Evolutionary conservation across 371 early-diverging fungal genomes (phyloP).

Genomic region (Neoconidiobolus thromboides): DNA sequence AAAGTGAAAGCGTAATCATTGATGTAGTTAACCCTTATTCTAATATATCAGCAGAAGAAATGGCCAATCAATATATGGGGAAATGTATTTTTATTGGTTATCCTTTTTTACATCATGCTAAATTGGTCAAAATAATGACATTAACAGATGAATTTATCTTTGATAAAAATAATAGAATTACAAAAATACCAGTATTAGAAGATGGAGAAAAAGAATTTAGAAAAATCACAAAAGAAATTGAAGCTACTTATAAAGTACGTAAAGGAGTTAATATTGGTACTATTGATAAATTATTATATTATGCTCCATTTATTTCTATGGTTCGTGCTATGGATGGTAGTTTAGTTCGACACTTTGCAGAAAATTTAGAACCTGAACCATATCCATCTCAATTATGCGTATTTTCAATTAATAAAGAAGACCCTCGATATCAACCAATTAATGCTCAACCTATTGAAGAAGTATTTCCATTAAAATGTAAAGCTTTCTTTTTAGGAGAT

Average conservation of each 20-base stretch:
- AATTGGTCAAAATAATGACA: background rate
- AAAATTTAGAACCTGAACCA: slow-evolving; percentile 30
- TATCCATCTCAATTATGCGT: slow-evolving; percentile 54
- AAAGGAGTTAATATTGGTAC: background rate
- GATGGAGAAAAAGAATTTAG: background rate
- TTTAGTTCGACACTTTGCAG: slow-evolving; percentile 61
- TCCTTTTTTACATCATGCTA: slow-evolving; percentile 7
- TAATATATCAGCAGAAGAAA: slow-evolving; percentile 13
- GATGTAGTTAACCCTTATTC: background rate
- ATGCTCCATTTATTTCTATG: slow-evolving; percentile 20
- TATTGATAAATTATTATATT: background rate
- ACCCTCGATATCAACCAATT: slow-evolving; percentile 31
- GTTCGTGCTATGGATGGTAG: slow-evolving; percentile 56
- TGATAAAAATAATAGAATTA: background rate
- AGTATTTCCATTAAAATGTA: slow-evolving; percentile 45
- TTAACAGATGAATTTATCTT: background rate
- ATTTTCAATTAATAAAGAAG: slow-evolving; percentile 31
- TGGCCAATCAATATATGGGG: slow-evolving; percentile 19
- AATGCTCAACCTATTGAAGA: slow-evolving; percentile 25
- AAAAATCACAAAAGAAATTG: background rate
- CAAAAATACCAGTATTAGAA: background rate
- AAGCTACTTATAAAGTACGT: background rate
- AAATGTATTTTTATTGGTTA: slow-evolving; percentile 35
- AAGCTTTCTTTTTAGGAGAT: slow-evolving; percentile 46
- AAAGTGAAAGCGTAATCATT: slow-evolving; percentile 11